A percentile compares a stretch with the other conserved stretches of the same genome.
phyloP scores from a whole-genome alignment of 306 rosid genomes.

The Dalbergia cultrata region DNA sequence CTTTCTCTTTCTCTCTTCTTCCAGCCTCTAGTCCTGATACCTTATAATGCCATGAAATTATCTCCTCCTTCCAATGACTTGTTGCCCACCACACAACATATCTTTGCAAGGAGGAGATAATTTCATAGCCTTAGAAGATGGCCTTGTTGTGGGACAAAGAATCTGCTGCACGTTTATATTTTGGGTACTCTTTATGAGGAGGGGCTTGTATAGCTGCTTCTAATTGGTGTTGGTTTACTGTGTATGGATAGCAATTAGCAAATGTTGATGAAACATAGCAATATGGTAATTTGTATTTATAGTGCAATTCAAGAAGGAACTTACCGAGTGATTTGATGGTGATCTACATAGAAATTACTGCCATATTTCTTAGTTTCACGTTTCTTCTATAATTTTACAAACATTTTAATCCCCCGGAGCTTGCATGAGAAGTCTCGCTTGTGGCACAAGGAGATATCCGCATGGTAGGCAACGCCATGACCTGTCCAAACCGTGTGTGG shows the following conservation, averaged over 20 bases:
- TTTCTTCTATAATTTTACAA: background rate
- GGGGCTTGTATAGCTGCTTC: background rate
- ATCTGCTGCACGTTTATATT: background rate
- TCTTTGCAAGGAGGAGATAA: background rate
- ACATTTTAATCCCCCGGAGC: background rate
- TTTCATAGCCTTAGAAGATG: constrained; percentile 4
- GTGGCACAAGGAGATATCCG: background rate
- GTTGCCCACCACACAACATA: background rate
- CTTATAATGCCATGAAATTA: too few relatives aligned
- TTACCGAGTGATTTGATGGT: constrained; percentile 9
- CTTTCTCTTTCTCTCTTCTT: too few relatives aligned
- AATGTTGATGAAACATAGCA: constrained; percentile 1
- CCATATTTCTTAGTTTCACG: background rate
- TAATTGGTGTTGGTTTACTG: background rate
- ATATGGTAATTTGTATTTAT: background rate
- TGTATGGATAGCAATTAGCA: background rate
- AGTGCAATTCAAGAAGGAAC: constrained; percentile 4
- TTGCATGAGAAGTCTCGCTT: background rate
- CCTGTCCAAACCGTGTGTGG: background rate
- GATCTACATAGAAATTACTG: constrained; percentile 1
- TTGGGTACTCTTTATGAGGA: background rate
- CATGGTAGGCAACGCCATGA: background rate
- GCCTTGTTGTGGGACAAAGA: constrained; percentile 24
- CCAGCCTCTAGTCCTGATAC: too few relatives aligned
- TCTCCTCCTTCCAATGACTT: too few relatives aligned